Percentiles rank a stretch among this genome's conserved stretches.
These are phyloP conservation scores for Wickerhamiella dianesei DNA, from an alignment of 805 yeast genomes.

Conservation along the genomic window DNA sequence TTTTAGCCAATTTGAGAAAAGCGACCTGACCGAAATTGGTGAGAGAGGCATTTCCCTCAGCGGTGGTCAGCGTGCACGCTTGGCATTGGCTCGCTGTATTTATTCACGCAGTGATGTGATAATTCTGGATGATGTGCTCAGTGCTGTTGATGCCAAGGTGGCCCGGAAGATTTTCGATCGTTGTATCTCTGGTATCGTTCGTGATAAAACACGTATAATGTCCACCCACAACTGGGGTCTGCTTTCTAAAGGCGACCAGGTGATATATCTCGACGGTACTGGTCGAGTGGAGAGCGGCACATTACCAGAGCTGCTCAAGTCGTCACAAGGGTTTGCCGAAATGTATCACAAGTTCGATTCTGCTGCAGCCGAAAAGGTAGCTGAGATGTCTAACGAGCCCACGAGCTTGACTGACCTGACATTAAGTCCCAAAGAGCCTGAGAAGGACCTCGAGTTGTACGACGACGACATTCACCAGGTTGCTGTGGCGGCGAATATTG, in stretches of 20 bases:
- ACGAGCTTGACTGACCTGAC: too few species aligned
- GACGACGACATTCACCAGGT: neutral
- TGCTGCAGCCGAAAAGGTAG: neutral
- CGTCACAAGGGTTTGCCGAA: neutral
- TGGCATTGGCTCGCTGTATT: constrained; percentile 66
- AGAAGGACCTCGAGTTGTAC: neutral
- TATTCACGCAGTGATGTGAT: constrained; percentile 52
- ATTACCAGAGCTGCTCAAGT: constrained; percentile 34
- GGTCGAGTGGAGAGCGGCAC: constrained; percentile 47
- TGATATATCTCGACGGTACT: constrained; percentile 49
- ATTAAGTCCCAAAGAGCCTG: too few species aligned
- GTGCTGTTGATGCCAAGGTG: constrained; percentile 80
- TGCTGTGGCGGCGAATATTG: neutral
- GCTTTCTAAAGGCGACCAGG: constrained; percentile 51
- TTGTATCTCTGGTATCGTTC: constrained; percentile 46
- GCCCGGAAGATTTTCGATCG: constrained; percentile 62
- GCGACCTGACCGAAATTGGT: constrained; percentile 47
- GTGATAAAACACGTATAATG: constrained; percentile 48
- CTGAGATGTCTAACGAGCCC: too few species aligned
- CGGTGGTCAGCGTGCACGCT: constrained; percentile 83
- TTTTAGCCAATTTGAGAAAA: constrained; percentile 5
- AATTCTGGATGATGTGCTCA: constrained; percentile 63
- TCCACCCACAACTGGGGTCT: constrained; percentile 76
- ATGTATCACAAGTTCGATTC: neutral
- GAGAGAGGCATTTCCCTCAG: constrained; percentile 78